These are phyloP conservation scores for Colletotrichum falcatum DNA, from an alignment of 2,329 filamentous ascomycete species.

Conservation along the genomic window DNA sequence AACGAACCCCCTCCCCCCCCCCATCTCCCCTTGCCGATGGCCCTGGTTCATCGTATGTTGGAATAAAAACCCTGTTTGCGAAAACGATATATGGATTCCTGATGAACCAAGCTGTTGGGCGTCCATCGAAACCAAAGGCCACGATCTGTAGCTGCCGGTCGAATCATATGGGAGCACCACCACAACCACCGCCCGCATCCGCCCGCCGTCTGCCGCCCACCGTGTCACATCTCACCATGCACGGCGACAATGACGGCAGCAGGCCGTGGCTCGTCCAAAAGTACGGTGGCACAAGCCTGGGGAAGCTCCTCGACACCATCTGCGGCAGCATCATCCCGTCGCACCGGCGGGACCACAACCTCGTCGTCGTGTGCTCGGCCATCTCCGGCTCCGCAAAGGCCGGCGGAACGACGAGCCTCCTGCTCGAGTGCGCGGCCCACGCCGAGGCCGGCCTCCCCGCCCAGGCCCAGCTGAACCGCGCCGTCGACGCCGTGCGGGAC, in stretches of 20 bases:
- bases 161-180: background rate
- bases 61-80: background rate
- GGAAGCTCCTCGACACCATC: conserved; percentile 85
- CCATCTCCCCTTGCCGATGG: background rate
- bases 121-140: background rate
- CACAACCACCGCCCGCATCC: background rate
- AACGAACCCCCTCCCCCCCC: background rate
- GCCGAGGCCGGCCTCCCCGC: conserved; percentile 55
- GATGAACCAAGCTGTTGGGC: conserved; percentile 4
- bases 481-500: conserved; percentile 26
- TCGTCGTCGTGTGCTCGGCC: conserved; percentile 95
- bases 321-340: conserved; percentile 45
- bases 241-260: conserved; percentile 51
- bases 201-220: background rate
- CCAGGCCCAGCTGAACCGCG: conserved; percentile 30
- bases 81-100: conserved; percentile 24
- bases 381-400: conserved; percentile 93
- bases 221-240: conserved; percentile 24
- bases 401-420: conserved; percentile 95
- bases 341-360: conserved; percentile 66
- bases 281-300: conserved; percentile 94
- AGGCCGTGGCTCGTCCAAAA: conserved; percentile 89
- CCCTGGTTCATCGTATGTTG: background rate
- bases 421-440: conserved; percentile 32
- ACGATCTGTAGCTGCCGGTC: conserved; percentile 4